Base-by-base conservation (phyloP, 2,329 filamentous ascomycete species). In the Ophiocordyceps australis region DNA sequence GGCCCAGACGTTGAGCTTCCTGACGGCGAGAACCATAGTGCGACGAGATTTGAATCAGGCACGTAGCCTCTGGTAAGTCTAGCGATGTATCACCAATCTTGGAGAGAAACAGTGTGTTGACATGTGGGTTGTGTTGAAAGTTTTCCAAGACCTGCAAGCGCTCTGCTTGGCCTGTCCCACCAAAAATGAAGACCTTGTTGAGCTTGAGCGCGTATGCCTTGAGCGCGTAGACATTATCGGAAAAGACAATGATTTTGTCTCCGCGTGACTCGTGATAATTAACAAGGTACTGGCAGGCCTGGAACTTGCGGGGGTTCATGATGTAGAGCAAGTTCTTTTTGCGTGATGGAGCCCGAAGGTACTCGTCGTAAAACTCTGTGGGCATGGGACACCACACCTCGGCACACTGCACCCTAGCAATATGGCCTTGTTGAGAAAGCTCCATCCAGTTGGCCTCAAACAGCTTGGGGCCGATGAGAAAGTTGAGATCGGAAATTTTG, bases 371-470 rank as follows among this genome's bases (percentile, higher is more conserved):
- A 46, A 98, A 98, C 39, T 98, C 89, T 1, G 85, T 89, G 0
- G 89, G 92, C 89, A 98, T 98, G 3, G 86, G 83, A 44, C 89
- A 98, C 89, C 89, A 98, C 6, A 98, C 89, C 50, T 98, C 89
- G 10, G 89, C 89, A 49, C 89, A 98, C 49, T 98, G 89, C 3
- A 98, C 89, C 38, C 82, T 77, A 19, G 89, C 89, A 47, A 98
- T 98, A 45, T 94, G 85, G 1, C 89, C 89, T 51, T 94, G 83
- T 42, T 94, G 81, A 2, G 86, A 89, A 21, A 98, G 66, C 49
- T 98, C 89, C 74, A 95, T 93, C 89, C 89, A 98, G 48, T 98
- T 98, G 16, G 89, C 89, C 51, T 98, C 89, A 45, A 93, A 98
- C 1, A 98, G 61, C 49, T 98, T 98, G 1, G 89, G 89, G 0